Evolutionary conservation across 164 flowering plant genomes (phyloP).

Genomic region (Chimonanthus salicifolius): DNA sequence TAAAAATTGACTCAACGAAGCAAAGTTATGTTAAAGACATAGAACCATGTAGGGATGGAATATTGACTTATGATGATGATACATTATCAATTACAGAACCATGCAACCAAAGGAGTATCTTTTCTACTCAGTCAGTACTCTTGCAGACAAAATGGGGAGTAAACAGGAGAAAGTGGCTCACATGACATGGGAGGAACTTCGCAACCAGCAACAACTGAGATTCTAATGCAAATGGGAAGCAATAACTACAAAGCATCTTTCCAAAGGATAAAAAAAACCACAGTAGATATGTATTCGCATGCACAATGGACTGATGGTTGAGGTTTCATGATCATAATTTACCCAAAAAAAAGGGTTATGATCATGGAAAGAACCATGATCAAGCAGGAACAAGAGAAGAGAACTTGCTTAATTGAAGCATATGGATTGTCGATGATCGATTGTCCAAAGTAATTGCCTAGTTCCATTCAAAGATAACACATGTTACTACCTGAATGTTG

Average conservation of each 20-base stretch:
- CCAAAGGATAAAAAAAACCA: too few species aligned
- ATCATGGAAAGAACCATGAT: not conserved
- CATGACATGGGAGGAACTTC: not conserved
- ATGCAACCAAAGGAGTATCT: too few species aligned
- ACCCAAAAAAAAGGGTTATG: not conserved
- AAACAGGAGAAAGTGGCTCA: too few species aligned
- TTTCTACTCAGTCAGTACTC: too few species aligned
- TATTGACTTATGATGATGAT: too few species aligned
- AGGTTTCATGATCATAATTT: too few species aligned
- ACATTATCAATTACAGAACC: too few species aligned
- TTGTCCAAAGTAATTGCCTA: not conserved
- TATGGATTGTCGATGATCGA: not conserved
- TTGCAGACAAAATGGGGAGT: too few species aligned
- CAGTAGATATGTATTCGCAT: not conserved
- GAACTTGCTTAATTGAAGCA: not conserved
- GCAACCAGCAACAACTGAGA: not conserved
- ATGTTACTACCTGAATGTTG: not conserved
- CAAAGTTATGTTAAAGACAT: too few species aligned
- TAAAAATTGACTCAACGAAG: too few species aligned
- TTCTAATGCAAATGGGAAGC: not conserved
- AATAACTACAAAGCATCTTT: not conserved
- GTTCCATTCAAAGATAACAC: not conserved
- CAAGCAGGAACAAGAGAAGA: not conserved
- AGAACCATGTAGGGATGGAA: too few species aligned
- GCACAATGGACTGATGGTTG: not conserved